Evolutionary conservation across 2,329 filamentous ascomycete species (phyloP), one percentile per base, ranked within the genome.

Genomic region (Rhinocladiella mackenziei): DNA sequence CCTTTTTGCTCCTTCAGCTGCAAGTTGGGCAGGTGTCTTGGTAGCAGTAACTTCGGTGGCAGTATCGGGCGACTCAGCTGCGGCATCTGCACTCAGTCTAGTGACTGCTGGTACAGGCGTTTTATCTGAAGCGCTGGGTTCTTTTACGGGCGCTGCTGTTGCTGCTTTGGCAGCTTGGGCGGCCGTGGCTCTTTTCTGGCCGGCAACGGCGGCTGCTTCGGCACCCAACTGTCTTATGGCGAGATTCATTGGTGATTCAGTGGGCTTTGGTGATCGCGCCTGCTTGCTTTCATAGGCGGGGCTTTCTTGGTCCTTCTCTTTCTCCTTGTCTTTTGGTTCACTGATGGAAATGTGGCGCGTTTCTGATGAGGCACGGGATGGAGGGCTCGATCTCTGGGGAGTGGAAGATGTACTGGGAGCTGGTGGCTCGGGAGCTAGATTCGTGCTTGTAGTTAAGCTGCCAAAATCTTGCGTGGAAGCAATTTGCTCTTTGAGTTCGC

Each of bases 401-500:
- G 56, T 58, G 15, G 58, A 57, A 4, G 54, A 43, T 26, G 47
- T 52, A 7, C 63, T 67, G 36, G 59, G 61, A 14, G 34, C 28
- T 22, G 48, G 33, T 11, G 37, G 31, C 26, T 43, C 22, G 5
- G 50, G 43, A 31, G 50, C 29, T 19, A 42, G 26, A 9, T 29
- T 40, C 10, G 45, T 18, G 13, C 35, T 33, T 8, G 34, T 26
- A 14, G 39, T 18, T 17, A 43, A 34, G 19, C 22, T 15, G 36
- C 49, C 49, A 61, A 65, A 50, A 41, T 65, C 63, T 59, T 64
- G 56, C 34, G 64, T 58, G 42, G 59, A 67, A 31, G 73, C 74
- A 58, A 97, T 80, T 58, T 91, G 84, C 67, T 91, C 80, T 65
- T 89, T 88, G 50, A 98, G 78, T 69, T 97, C 91, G 67, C 89